phyloP scores from a whole-genome alignment of 2,329 filamentous ascomycete species.

The Fusarium sp. region DNA sequence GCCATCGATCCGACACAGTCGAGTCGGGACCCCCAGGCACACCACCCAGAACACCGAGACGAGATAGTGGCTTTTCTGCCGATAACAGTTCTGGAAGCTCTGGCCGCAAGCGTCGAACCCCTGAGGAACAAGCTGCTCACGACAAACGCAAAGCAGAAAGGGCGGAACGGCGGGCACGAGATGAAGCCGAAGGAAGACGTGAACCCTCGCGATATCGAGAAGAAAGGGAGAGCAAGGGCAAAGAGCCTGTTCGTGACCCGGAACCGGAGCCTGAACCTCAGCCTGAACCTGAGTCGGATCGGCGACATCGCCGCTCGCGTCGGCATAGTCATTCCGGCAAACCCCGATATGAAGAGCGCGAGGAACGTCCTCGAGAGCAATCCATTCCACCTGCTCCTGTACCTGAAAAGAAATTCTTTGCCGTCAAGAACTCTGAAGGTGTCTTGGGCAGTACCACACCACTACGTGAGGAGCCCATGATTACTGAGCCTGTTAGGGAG shows the following conservation, averaged over 20 bases:
- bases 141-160: constrained; percentile 64
- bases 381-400: constrained; percentile 31
- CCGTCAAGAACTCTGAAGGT: constrained; percentile 55
- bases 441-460: constrained; percentile 46
- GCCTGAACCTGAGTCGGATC: constrained; percentile 37
- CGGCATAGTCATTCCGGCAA: constrained; percentile 57
- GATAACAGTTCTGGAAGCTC: constrained; percentile 54
- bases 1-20: constrained; percentile 55
- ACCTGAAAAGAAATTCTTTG: constrained; percentile 58
- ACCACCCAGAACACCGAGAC: constrained; percentile 56
- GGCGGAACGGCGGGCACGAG: constrained; percentile 44
- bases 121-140: constrained; percentile 64
- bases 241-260: constrained; percentile 41
- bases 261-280: constrained; percentile 43
- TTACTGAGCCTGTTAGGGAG: constrained; percentile 38
- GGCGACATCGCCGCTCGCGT: constrained; percentile 56
- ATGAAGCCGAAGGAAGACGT: constrained; percentile 41
- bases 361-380: constrained; percentile 47
- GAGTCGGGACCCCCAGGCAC: constrained; percentile 52
- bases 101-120: constrained; percentile 55
- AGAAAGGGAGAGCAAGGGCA: constrained; percentile 48
- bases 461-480: constrained; percentile 39
- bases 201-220: constrained; percentile 32
- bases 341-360: constrained; percentile 47
- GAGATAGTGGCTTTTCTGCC: constrained; percentile 61